Evolutionary conservation across 345 rosid genomes (phyloP).

Genomic region (Citrus unshiu): DNA sequence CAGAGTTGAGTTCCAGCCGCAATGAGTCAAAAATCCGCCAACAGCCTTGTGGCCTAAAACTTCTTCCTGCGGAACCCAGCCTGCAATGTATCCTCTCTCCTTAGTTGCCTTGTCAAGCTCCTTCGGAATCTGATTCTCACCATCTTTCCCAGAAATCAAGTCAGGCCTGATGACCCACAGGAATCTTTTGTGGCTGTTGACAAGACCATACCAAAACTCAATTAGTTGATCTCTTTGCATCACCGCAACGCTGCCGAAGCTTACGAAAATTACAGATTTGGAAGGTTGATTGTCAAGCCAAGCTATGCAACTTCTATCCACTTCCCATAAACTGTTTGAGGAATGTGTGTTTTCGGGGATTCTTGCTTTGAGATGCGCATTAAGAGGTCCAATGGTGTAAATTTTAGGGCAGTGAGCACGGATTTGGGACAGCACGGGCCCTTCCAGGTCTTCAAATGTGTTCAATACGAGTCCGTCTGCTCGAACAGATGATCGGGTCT

Average conservation of each 20-base stretch:
- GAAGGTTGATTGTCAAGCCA: background rate
- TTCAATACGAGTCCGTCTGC: slow-evolving; percentile 54
- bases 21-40: slow-evolving; percentile 59
- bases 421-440: slow-evolving; percentile 38
- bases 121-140: background rate
- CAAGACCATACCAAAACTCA: background rate
- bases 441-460: slow-evolving; percentile 65
- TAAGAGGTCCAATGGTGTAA: slow-evolving; percentile 59
- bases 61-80: slow-evolving; percentile 43
- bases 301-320: slow-evolving; percentile 13
- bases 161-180: background rate
- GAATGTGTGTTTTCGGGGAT: background rate
- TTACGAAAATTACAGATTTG: slow-evolving; percentile 33
- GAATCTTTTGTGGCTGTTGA: background rate
- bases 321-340: slow-evolving; percentile 33
- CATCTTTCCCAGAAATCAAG: background rate
- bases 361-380: slow-evolving; percentile 32
- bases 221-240: slow-evolving; percentile 22
- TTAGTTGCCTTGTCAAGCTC: background rate
- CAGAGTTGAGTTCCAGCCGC: slow-evolving; percentile 60
- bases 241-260: slow-evolving; percentile 43
- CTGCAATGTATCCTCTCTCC: slow-evolving; percentile 31
- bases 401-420: slow-evolving; percentile 32
- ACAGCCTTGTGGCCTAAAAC: slow-evolving; percentile 47
- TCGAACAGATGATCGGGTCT: slow-evolving; percentile 23